Percentiles rank a stretch among this genome's conserved stretches.
Conservation (phyloP, 139 green algal genomes). For the Ettlia oleoabundans region DNA sequence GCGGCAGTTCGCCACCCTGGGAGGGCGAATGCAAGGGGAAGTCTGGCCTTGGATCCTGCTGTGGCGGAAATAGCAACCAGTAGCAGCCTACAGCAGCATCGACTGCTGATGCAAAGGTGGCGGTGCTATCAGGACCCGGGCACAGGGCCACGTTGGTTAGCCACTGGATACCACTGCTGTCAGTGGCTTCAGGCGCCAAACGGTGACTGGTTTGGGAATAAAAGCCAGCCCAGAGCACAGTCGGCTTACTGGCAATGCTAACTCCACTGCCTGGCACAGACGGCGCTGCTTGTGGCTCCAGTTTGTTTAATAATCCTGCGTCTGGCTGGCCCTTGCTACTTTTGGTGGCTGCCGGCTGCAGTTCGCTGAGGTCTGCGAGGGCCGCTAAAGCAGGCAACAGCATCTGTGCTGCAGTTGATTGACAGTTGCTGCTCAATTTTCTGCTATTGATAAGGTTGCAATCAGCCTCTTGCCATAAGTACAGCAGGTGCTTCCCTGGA, state of each 20-base stretch:
- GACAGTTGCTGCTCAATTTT: neutral
- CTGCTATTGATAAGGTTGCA: too few species aligned
- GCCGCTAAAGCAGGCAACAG: constrained; percentile 12
- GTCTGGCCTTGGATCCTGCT: neutral
- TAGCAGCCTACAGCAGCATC: constrained; percentile 38
- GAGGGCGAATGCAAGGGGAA: neutral
- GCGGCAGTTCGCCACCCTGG: neutral
- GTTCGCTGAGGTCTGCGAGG: constrained; percentile 1
- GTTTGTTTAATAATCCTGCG: too few species aligned
- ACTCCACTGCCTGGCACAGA: neutral
- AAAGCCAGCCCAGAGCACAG: constrained; percentile 27
- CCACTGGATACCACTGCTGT: neutral
- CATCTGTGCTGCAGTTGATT: neutral
- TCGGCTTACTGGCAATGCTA: neutral
- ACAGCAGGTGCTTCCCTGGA: constrained; percentile 4
- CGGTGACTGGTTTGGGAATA: constrained; percentile 10
- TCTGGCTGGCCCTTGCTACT: neutral
- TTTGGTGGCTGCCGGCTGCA: neutral
- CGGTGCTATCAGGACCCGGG: constrained; percentile 6
- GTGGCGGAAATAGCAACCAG: constrained; percentile 13
- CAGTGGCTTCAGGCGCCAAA: neutral
- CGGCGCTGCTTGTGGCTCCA: neutral
- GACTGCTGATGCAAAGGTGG: constrained; percentile 18
- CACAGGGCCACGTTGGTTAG: constrained; percentile 35
- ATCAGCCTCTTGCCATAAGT: constrained; percentile 2